These are phyloP conservation scores for Neurospora sp. DNA, from an alignment of 2,329 filamentous ascomycete species.

Conservation along the genomic window DNA sequence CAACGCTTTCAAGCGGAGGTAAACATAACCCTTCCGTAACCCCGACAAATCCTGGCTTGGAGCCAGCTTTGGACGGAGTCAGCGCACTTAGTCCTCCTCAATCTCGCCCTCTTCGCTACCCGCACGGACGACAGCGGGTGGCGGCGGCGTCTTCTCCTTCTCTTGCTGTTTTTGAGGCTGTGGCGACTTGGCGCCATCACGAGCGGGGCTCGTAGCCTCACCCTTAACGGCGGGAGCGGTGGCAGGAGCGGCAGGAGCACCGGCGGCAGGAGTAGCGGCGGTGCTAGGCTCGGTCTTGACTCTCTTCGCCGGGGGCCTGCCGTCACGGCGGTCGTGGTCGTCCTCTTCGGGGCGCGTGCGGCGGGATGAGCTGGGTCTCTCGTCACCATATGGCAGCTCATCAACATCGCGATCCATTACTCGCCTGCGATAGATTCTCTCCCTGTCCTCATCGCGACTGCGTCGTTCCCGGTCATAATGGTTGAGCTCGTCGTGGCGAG, in stretches of 20 bases:
- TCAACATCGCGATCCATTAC: constrained; percentile 64
- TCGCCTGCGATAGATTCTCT: constrained; percentile 77
- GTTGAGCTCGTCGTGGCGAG: constrained; percentile 52
- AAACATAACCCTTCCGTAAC: neutral
- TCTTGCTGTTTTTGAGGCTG: constrained; percentile 16
- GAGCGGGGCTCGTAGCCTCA: constrained; percentile 11
- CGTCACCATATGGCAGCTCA: constrained; percentile 84
- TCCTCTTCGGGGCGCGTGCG: constrained; percentile 72
- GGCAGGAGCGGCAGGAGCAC: constrained; percentile 51
- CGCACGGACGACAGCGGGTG: constrained; percentile 49
- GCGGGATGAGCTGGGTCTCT: constrained; percentile 50
- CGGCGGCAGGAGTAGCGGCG: constrained; percentile 16
- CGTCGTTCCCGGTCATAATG: constrained; percentile 80
- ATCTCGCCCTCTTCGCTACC: constrained; percentile 98
- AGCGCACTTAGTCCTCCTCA: constrained; percentile 58
- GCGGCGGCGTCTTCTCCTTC: constrained; percentile 28
- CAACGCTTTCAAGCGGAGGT: neutral
- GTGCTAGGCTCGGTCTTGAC: constrained; percentile 31
- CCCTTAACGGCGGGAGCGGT: constrained; percentile 27
- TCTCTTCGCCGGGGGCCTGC: constrained; percentile 58
- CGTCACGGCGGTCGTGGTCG: constrained; percentile 53
- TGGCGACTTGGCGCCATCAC: constrained; percentile 46
- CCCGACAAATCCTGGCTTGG: constrained; percentile 25
- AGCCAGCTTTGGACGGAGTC: constrained; percentile 8
- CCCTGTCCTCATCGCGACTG: constrained; percentile 82